phyloP scores from a whole-genome alignment of 129 eudicot species.

The Pseudognaphalium luteoalbum region DNA sequence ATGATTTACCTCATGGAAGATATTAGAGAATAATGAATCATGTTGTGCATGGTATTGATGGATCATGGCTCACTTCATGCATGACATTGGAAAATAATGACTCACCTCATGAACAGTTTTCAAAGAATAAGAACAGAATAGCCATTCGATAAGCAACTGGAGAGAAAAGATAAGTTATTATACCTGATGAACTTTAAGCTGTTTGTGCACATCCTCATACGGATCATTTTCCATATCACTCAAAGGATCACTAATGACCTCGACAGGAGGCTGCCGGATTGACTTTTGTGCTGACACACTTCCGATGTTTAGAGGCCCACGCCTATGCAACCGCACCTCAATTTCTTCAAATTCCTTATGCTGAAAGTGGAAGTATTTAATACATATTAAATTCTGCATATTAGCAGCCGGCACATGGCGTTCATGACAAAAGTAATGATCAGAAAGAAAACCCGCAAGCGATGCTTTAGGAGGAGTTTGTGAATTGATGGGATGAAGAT shows the following conservation, averaged over 20 bases:
- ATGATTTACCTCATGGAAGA: not conserved
- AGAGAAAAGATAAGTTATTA: not conserved
- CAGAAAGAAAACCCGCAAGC: conserved; percentile 55
- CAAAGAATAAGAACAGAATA: not conserved
- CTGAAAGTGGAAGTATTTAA: conserved; percentile 39
- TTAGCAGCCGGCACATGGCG: not conserved
- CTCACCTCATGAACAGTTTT: not conserved
- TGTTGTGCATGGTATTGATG: not conserved
- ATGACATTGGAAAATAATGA: conserved; percentile 7
- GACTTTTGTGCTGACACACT: conserved; percentile 68
- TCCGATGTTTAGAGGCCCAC: conserved; percentile 65
- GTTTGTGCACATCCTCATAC: conserved; percentile 53
- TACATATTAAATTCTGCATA: conserved; percentile 4
- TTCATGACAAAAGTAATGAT: conserved; percentile 7
- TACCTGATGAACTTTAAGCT: conserved; percentile 71
- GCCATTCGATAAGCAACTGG: not conserved
- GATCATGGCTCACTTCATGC: conserved; percentile 13
- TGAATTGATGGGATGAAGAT: conserved; percentile 90
- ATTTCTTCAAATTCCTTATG: conserved; percentile 96
- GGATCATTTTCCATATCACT: conserved; percentile 82
- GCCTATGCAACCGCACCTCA: conserved; percentile 68
- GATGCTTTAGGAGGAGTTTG: conserved; percentile 79
- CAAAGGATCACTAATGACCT: conserved; percentile 88
- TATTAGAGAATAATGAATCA: not conserved
- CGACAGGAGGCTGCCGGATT: conserved; percentile 70